Evolutionary conservation across 306 rosid genomes (phyloP).

Genomic region (Myrica gale): DNA sequence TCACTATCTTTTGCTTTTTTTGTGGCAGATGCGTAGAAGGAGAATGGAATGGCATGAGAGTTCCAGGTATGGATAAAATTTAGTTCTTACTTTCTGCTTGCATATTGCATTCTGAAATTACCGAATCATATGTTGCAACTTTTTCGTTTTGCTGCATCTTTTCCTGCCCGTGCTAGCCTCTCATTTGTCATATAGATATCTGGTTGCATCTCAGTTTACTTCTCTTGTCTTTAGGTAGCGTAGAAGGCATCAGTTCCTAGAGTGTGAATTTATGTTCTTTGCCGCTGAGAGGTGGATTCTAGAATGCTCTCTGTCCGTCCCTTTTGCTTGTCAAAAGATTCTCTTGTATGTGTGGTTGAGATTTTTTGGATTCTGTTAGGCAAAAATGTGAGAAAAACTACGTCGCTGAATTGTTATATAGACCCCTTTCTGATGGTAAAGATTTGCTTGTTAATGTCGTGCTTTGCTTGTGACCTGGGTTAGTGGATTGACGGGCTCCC

Average conservation of each 20-base stretch:
- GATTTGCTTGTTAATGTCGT: conserved; percentile 19
- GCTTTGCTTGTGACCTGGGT: not conserved
- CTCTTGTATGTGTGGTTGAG: conserved; percentile 44
- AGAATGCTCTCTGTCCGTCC: conserved; percentile 36
- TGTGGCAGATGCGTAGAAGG: conserved; percentile 40
- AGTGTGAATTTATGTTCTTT: conserved; percentile 4
- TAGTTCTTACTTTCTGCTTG: not conserved
- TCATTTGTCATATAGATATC: not conserved
- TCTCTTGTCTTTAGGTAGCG: not conserved
- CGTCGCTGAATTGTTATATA: conserved; percentile 30
- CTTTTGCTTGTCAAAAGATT: conserved; percentile 36
- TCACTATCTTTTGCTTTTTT: conserved; percentile 1
- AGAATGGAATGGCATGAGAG: conserved; percentile 17
- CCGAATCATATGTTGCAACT: not conserved
- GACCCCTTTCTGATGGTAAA: conserved; percentile 23
- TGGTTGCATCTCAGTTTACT: not conserved
- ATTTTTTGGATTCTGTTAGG: conserved; percentile 32
- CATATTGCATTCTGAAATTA: not conserved
- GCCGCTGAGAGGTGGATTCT: conserved; percentile 18
- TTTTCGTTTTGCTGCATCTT: not conserved
- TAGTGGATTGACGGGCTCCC: no score
- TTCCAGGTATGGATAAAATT: conserved; percentile 30
- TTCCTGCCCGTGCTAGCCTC: not conserved
- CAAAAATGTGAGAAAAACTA: conserved; percentile 9
- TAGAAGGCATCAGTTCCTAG: conserved; percentile 19